A percentile compares a stretch with the other conserved stretches of the same genome.
Conservation (phyloP, 1,284 basidiomycete species). For the Puccinia coronata region DNA sequence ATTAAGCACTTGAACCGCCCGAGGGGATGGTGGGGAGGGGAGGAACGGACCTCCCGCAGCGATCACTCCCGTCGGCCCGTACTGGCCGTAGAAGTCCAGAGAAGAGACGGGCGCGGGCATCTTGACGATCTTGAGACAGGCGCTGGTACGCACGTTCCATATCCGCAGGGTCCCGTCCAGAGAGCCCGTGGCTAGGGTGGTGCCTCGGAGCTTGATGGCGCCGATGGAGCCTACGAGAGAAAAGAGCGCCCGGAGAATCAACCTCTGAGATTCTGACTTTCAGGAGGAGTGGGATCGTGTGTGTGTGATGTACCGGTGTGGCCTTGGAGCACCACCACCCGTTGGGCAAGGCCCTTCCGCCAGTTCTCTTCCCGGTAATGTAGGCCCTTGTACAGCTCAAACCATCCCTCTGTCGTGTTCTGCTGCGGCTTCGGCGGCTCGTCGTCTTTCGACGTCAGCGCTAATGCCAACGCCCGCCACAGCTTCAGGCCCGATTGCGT, state of each 20-base stretch:
- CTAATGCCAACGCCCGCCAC: conserved; percentile 21
- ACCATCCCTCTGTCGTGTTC: conserved; percentile 34
- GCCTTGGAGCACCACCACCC: conserved; percentile 44
- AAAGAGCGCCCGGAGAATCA: no score
- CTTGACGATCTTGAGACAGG: conserved; percentile 46
- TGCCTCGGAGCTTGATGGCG: conserved; percentile 40
- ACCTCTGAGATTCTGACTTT: no score
- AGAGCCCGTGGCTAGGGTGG: conserved; percentile 43
- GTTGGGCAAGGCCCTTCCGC: conserved; percentile 52
- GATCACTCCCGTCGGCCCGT: conserved; percentile 41
- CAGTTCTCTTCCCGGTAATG: conserved; percentile 86
- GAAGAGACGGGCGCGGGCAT: conserved; percentile 49
- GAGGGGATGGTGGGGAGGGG: background rate
- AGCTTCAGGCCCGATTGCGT: conserved; percentile 13
- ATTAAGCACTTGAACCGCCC: no score
- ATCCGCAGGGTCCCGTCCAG: conserved; percentile 44
- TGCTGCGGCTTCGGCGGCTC: conserved; percentile 33
- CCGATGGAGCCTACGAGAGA: conserved; percentile 42
- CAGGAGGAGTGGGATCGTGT: no score
- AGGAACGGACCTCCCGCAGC: conserved; percentile 41
- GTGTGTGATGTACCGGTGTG: conserved; percentile 43
- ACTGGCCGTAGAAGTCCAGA: conserved; percentile 38
- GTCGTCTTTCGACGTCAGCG: conserved; percentile 42
- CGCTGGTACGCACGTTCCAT: conserved; percentile 43
- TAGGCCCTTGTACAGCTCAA: conserved; percentile 72